Base-by-base conservation (phyloP, 768 basidiomycete genomes). In the Suillus spraguei region DNA sequence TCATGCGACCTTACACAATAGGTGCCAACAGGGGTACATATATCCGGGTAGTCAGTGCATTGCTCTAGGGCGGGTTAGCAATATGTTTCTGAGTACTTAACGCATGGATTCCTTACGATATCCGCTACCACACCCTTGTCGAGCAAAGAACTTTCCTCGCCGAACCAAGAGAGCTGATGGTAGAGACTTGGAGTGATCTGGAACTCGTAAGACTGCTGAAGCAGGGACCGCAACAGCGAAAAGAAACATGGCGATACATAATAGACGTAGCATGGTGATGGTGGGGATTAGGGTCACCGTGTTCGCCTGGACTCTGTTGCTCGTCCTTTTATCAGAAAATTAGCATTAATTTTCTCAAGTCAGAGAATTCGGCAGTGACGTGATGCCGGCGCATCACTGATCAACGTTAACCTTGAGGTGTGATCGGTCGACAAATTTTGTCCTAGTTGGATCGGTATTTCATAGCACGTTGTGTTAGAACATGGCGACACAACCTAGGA, bases 1-100 rank as follows among this genome's bases (percentile, higher is more conserved):
- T 24, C 14, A 7, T 14, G 14, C 11, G n/a, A 14, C 47, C 67
- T 39, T 68, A 73, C 72, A 32, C 72, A 73, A n/a, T 38, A 67
- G 55, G 42, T 63, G 32, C 70, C 70, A 32, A 46, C 49, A 1
- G 60, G 68, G 20, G 63, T 69, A 28, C 72, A 73, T 36, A 28
- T 4, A 13, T 58, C 2, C 17, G 72, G 67, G 35, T 41, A 70
- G 63, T 67, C 68, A 14, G 67, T 7, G n/a, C 72, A 50, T 53
- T 53, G 52, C 52, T 53, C 52, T 53, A 53, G 10, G 32, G 32
- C 1, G 32, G 52, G 20, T 53, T 32, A 53, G 20, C 10, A 6
- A 33, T 20, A 10, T 32, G 20, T 53, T 20, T 53, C 11, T 11
- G 2, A 11, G 32, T 33, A 28, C 17, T 38, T 39, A 16, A 3